phyloP scores from a whole-genome alignment of 768 basidiomycete genomes.

The Gyrodon lividus region DNA sequence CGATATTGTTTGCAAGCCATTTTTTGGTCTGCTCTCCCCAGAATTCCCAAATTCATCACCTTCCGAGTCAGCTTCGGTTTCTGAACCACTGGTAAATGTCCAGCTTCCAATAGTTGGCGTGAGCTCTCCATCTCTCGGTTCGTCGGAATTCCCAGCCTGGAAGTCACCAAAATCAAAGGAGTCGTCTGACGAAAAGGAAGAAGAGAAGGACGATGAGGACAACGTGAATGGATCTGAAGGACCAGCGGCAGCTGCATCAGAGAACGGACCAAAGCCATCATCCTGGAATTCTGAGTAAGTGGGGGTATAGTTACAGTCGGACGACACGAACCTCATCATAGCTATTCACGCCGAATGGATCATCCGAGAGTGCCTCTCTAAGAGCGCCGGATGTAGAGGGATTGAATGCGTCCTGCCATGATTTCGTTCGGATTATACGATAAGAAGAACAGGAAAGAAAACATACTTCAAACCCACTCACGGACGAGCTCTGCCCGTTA shows the following conservation, averaged over 20 bases:
- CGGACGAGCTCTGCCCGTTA: slow-evolving; percentile 44
- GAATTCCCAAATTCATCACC: slow-evolving; percentile 30
- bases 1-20: slow-evolving; percentile 28
- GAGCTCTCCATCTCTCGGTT: slow-evolving; percentile 40
- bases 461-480: slow-evolving; percentile 56
- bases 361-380: slow-evolving; percentile 40
- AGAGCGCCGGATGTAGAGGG: slow-evolving; percentile 34
- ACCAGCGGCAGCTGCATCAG: slow-evolving; percentile 54
- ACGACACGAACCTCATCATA: slow-evolving; percentile 48
- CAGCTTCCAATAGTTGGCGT: slow-evolving; percentile 71
- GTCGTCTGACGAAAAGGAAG: slow-evolving; percentile 62
- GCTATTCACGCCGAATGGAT: slow-evolving; percentile 47
- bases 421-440: background rate
- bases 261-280: slow-evolving; percentile 80
- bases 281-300: slow-evolving; percentile 32
- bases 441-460: background rate
- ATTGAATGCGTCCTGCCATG: slow-evolving; percentile 50
- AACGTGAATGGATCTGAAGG: slow-evolving; percentile 56
- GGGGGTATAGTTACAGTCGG: background rate
- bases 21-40: slow-evolving; percentile 9
- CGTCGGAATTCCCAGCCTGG: slow-evolving; percentile 44
- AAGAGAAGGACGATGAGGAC: slow-evolving; percentile 42
- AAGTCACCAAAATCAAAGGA: slow-evolving; percentile 83
- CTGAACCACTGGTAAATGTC: slow-evolving; percentile 55
- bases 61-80: slow-evolving; percentile 30